Evolutionary conservation across 805 yeast genomes (phyloP).

Genomic region (Schizosaccharomyces cryophilus): DNA sequence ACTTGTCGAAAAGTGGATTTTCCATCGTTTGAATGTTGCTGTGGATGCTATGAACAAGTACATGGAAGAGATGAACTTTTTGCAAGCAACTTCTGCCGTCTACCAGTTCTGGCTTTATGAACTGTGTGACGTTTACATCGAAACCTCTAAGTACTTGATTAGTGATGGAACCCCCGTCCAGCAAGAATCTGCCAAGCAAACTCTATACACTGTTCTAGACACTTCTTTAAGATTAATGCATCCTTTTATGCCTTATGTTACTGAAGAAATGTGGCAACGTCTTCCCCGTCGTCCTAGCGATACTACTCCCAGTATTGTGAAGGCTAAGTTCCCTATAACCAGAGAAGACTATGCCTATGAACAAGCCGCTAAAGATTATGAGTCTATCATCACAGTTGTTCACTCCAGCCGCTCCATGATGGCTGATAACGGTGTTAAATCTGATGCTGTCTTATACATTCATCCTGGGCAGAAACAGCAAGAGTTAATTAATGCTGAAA

Average conservation of each 20-base stretch:
- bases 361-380: slow-evolving; percentile 51
- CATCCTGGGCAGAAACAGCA: slow-evolving; percentile 28
- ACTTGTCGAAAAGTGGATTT: slow-evolving; percentile 88
- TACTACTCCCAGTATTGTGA: slow-evolving; percentile 41
- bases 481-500: slow-evolving; percentile 40
- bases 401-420: slow-evolving; percentile 78
- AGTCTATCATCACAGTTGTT: slow-evolving; percentile 61
- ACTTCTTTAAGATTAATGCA: slow-evolving; percentile 78
- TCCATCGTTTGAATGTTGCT: slow-evolving; percentile 58
- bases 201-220: slow-evolving; percentile 78
- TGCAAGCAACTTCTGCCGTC: slow-evolving; percentile 61
- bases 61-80: slow-evolving; percentile 68
- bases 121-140: slow-evolving; percentile 92
- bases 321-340: slow-evolving; percentile 57
- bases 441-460: slow-evolving; percentile 67
- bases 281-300: slow-evolving; percentile 68
- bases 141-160: slow-evolving; percentile 80
- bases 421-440: slow-evolving; percentile 69
- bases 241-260: slow-evolving; percentile 93
- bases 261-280: slow-evolving; percentile 99
- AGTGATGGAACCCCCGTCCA: slow-evolving; percentile 74
- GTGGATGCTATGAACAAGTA: slow-evolving; percentile 37
- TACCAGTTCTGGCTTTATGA: slow-evolving; percentile 89
- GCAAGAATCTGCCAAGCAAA: slow-evolving; percentile 66
- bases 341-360: slow-evolving; percentile 34